A percentile compares a stretch with the other conserved stretches of the same genome.
Evolutionary conservation across 352 stramenopile species (phyloP).

Genomic region (Globisporangium uncinulatum): DNA sequence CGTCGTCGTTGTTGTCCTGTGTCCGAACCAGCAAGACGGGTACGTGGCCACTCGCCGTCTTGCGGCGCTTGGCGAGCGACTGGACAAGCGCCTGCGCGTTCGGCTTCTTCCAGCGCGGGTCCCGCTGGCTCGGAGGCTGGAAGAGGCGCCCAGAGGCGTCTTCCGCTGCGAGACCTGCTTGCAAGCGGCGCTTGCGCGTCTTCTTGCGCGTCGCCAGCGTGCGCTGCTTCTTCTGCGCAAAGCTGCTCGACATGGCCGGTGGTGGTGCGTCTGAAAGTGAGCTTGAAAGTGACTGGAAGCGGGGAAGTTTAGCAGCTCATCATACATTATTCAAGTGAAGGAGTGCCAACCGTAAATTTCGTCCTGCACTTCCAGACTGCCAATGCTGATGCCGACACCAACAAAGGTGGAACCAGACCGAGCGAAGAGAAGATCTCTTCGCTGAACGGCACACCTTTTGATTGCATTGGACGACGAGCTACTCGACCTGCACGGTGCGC

Average conservation of each 20-base stretch:
- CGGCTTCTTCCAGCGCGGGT: slow-evolving; percentile 73
- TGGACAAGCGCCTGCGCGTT: slow-evolving; percentile 34
- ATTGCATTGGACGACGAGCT: too few species aligned
- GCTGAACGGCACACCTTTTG: too few species aligned
- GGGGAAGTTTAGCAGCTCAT: too few species aligned
- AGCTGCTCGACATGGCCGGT: slow-evolving; percentile 69
- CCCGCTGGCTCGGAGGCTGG: slow-evolving; percentile 59
- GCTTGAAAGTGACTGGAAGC: background rate
- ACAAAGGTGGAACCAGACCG: too few species aligned
- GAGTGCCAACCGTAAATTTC: background rate
- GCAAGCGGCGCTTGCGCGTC: slow-evolving; percentile 65
- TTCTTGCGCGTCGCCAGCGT: slow-evolving; percentile 75
- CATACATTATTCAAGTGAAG: background rate
- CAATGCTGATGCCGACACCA: too few species aligned
- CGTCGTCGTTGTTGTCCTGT: slow-evolving; percentile 18
- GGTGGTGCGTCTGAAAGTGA: background rate
- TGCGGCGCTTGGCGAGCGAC: slow-evolving; percentile 32
- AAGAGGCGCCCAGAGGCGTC: slow-evolving; percentile 66
- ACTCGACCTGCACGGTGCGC: too few species aligned
- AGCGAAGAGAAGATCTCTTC: too few species aligned
- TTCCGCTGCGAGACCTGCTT: slow-evolving; percentile 51
- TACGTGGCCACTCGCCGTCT: slow-evolving; percentile 15
- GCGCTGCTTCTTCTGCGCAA: slow-evolving; percentile 83
- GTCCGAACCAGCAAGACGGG: background rate
- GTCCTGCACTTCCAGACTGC: too few species aligned